These are phyloP conservation scores for Venturia nashicola DNA, from an alignment of 2,329 filamentous ascomycete genomes.

Conservation along the genomic window DNA sequence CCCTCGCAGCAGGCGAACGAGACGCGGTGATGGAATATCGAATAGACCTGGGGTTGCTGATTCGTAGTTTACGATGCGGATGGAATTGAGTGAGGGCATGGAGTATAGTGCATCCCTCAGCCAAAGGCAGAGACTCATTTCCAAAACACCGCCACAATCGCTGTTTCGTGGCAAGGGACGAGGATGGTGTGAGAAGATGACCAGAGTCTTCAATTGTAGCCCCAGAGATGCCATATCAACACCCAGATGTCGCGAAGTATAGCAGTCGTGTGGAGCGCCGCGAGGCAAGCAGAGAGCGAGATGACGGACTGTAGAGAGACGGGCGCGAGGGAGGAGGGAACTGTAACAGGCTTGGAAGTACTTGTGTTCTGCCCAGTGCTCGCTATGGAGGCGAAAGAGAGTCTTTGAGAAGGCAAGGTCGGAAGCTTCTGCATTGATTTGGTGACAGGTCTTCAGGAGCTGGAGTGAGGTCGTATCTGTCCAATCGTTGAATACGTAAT, in stretches of 20 bases:
- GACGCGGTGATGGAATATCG: slow-evolving; percentile 5
- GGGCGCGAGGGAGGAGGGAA: neutral
- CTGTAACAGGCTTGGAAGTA: neutral
- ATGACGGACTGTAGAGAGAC: neutral
- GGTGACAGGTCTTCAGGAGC: slow-evolving; percentile 12
- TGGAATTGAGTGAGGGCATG: neutral
- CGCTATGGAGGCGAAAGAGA: slow-evolving; percentile 7
- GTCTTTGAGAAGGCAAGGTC: slow-evolving; percentile 11
- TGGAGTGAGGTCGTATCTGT: slow-evolving; percentile 2
- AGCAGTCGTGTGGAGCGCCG: slow-evolving; percentile 3
- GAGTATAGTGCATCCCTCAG: slow-evolving; percentile 2
- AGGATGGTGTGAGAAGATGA: slow-evolving; percentile 4
- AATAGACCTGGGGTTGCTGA: neutral
- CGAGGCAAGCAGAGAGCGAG: slow-evolving; percentile 4
- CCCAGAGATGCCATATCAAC: neutral
- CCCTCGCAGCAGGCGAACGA: slow-evolving; percentile 2
- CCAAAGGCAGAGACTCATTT: slow-evolving; percentile 4
- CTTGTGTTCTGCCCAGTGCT: slow-evolving; percentile 7
- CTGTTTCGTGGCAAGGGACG: neutral
- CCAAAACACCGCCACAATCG: slow-evolving; percentile 2
- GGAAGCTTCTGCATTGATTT: slow-evolving; percentile 9
- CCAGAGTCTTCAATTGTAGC: neutral
- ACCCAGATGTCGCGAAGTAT: neutral
- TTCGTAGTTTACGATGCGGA: slow-evolving; percentile 7
- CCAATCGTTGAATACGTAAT: slow-evolving; percentile 10